phyloP scores from a whole-genome alignment of 345 rosid genomes.

The Capsella bursapastoris region DNA sequence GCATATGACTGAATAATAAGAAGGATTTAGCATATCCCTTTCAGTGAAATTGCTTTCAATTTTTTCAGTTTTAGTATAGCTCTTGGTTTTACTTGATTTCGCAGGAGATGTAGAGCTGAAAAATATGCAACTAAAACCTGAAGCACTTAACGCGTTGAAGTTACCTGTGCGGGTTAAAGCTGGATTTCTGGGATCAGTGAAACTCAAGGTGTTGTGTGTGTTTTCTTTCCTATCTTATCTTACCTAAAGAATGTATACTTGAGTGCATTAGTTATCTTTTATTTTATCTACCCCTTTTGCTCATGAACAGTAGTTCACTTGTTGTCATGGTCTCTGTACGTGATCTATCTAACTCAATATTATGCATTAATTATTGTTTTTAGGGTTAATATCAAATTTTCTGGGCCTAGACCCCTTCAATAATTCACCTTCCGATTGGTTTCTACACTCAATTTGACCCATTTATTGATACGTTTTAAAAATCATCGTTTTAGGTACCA shows the following conservation, averaged over 20 bases:
- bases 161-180: conserved; percentile 98
- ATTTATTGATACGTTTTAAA: conserved; percentile 11
- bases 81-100: conserved; percentile 16
- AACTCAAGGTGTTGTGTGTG: conserved; percentile 75
- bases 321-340: conserved; percentile 14
- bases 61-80: conserved; percentile 7
- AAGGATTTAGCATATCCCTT: neutral
- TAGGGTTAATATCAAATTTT: neutral
- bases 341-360: conserved; percentile 6
- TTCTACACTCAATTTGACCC: conserved; percentile 28
- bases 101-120: conserved; percentile 93
- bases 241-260: conserved; percentile 1
- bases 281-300: neutral
- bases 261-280: conserved; percentile 2
- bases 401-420: neutral
- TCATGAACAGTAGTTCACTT: conserved; percentile 7
- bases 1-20: conserved; percentile 15
- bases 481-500: conserved; percentile 69
- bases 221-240: conserved; percentile 9
- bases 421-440: conserved; percentile 8
- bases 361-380: neutral
- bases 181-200: conserved; percentile 98
- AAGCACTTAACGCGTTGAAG: conserved; percentile 94
- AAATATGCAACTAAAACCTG: conserved; percentile 97
- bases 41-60: neutral